Evolutionary conservation across 139 green algal genomes (phyloP), one percentile per base, ranked within the genome.

Genomic region (Chlorella sp.): DNA sequence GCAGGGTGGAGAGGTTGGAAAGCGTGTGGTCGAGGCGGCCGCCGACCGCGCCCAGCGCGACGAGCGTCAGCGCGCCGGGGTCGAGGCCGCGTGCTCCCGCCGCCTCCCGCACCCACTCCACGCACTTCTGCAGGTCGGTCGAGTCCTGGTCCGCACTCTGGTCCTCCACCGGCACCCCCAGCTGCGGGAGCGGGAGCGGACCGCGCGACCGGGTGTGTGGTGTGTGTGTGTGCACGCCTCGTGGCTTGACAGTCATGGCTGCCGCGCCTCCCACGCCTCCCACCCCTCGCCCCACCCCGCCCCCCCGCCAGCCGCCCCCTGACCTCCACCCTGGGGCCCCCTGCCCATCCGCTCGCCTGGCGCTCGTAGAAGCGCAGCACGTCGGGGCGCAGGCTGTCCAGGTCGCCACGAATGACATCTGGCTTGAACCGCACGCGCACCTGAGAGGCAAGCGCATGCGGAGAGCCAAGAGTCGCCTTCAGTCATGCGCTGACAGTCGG

Each of bases 21-120:
- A 98, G 78, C 0, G 89, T 93, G 80, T 99, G 95, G 86, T 99
- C 95, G 46, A 99, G 64, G 17, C 95, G 87, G 2, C 95, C 95
- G 8, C 95, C 95, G 5, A 98, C 67, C 1, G 91, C 95, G 33
- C 94, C n/a, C 56, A 12, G n/a, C 56, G 56, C 56, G 3, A 41
- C 56, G 3, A 36, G 5, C 21, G 5, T 9, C 56, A 61, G 53
- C 29, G 1, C 8, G 53, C 53, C 53, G 29, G 53, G 45, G 11
- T 53, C 11, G 45, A 53, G 12, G 11, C 14, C 45, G 25, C 48
- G 4, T 50, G 40, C 36, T 56, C 40, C 58, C 38, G 46, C 46
- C 55, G 73, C 53, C 33, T 59, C n/a, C 69, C 41, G 45, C 55
- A 56, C 72, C 40, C 29, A 74, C 19, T 61, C 6, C 0, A 97